Base-by-base conservation (phyloP, 2,329 filamentous ascomycete genomes). In the Trichoderma asperellum region DNA sequence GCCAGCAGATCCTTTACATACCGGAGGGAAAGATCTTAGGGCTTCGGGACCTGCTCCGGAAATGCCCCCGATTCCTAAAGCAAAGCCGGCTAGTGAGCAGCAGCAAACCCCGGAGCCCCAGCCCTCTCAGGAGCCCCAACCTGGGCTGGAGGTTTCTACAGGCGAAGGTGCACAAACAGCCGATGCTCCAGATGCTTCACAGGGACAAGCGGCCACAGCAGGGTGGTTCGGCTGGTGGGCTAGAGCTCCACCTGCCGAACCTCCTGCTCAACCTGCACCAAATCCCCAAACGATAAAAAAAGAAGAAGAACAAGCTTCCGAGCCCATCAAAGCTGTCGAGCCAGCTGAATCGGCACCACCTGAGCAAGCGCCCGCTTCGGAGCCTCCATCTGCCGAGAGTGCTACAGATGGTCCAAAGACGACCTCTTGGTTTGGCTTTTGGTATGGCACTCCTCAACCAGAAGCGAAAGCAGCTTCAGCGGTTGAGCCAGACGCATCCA, bases 151-250 rank as follows among this genome's bases (percentile, higher is more conserved):
- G 77, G 79, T 67, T 71, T 73, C 14, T 70, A 73, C 60, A 10
- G 27, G 62, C 32, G 40, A 70, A 66, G 34, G 60, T 35, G 52
- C 21, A 14, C 37, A 63, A 35, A 29, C 47, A 21, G 5, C 52
- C 35, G 52, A 60, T 53, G 59, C 52, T 35, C 7, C 43, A 47
- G 52, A 60, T 53, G 59, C 52, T 35, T 14, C 64, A n/a, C 63
- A 43, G 40, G 34, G 70, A 27, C 76, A 76, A 5, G 70, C 73
- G 27, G 73, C 80, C 27, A 79, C 84, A 7, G 82, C 84, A 32
- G 81, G 85, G 24, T 89, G 87, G 87, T 76, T 88, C 18, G 83
- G 85, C 37, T 89, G 87, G 87, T 79, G 86, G 74, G 75, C 74
- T 18, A 78, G 71, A 60, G 72, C 73, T 14, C 74, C 77, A n/a